Evolutionary conservation across 2,329 filamentous ascomycete species (phyloP).

Genomic region (Exserohilum turcica): DNA sequence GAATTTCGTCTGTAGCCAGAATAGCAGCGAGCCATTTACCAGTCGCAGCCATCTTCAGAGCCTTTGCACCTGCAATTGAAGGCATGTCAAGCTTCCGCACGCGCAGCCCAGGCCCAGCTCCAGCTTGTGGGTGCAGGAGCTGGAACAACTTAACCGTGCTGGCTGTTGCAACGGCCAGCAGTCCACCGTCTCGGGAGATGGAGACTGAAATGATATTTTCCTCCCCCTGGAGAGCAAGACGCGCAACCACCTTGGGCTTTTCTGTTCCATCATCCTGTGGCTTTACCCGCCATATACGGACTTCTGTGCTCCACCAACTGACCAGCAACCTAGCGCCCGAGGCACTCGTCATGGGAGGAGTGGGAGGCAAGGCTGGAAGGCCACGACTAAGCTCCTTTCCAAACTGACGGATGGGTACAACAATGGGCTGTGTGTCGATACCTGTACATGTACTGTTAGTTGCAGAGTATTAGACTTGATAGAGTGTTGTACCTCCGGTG

Average conservation of each 20-base stretch:
- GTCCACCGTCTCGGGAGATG: conserved; percentile 71
- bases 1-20: conserved; percentile 52
- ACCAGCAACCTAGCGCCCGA: conserved; percentile 75
- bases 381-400: conserved; percentile 80
- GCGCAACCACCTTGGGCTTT: conserved; percentile 49
- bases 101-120: conserved; percentile 64
- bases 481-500: conserved; percentile 74
- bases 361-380: conserved; percentile 83
- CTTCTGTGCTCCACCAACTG: conserved; percentile 89
- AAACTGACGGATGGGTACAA: conserved; percentile 78
- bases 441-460: conserved; percentile 56
- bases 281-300: conserved; percentile 77
- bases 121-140: conserved; percentile 60
- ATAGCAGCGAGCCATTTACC: conserved; percentile 69
- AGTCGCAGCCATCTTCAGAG: conserved; percentile 72
- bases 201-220: conserved; percentile 79
- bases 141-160: conserved; percentile 79
- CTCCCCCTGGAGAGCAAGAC: conserved; percentile 61
- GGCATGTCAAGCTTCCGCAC: conserved; percentile 74
- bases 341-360: conserved; percentile 73
- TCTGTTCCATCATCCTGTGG: conserved; percentile 54
- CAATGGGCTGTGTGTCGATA: conserved; percentile 80
- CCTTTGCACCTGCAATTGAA: conserved; percentile 68
- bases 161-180: conserved; percentile 77
- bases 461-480: background rate